Conservation (phyloP, 805 yeast species). For the Zygosaccharomyces bailii region DNA sequence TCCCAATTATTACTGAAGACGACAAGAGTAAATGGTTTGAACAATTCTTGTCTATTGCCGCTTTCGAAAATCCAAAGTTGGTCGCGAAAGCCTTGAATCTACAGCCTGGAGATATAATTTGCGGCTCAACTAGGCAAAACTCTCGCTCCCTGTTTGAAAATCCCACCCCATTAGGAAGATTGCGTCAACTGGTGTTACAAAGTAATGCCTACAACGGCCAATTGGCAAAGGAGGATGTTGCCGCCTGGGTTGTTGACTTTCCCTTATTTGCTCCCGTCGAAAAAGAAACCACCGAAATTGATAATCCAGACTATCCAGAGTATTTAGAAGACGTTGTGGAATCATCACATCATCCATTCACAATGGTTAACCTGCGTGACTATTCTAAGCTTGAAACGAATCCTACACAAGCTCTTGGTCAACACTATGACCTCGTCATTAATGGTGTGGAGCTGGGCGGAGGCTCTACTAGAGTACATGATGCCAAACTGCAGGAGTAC, state of each 20-base stretch:
- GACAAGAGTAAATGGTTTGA: constrained; percentile 46
- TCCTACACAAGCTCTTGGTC: constrained; percentile 73
- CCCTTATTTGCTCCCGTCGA: constrained; percentile 85
- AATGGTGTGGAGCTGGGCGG: constrained; percentile 98
- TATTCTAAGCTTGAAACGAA: constrained; percentile 48
- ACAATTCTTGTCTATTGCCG: constrained; percentile 32
- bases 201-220: constrained; percentile 41
- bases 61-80: constrained; percentile 33
- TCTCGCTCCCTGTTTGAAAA: constrained; percentile 72
- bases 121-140: constrained; percentile 63
- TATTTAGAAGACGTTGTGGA: constrained; percentile 50
- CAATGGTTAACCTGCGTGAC: constrained; percentile 79
- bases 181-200: constrained; percentile 70
- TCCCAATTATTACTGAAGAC: constrained; percentile 45
- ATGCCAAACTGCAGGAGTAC: constrained; percentile 68
- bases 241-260: constrained; percentile 85
- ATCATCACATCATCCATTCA: constrained; percentile 96
- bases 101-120: constrained; percentile 67
- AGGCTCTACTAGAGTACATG: constrained; percentile 94
- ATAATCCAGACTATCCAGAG: constrained; percentile 49
- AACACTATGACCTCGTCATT: constrained; percentile 89
- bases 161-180: constrained; percentile 90
- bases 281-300: constrained; percentile 19
- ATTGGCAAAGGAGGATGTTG: constrained; percentile 40
- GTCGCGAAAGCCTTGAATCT: constrained; percentile 41